Percentiles rank a stretch among this genome's conserved stretches.
phyloP scores from a whole-genome alignment of 1,284 basidiomycete species.

The Singerocomus rubriflavus region DNA sequence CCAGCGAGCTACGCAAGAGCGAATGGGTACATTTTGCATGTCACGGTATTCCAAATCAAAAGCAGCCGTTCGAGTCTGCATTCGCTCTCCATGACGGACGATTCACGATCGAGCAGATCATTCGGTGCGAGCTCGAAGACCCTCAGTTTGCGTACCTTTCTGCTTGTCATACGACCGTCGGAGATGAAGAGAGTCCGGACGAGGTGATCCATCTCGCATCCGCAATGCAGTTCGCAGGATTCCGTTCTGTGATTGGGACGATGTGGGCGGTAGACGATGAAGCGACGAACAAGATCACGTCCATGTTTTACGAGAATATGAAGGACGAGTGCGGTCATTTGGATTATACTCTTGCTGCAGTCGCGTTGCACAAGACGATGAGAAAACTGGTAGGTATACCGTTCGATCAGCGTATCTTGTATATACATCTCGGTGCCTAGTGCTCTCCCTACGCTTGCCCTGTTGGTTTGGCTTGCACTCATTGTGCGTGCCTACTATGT shows the following conservation, averaged over 20 bases:
- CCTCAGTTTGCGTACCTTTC: not conserved
- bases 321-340: not conserved
- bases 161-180: not conserved
- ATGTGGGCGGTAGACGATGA: not conserved
- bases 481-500: too few relatives aligned
- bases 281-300: too few relatives aligned
- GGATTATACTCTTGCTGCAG: not conserved
- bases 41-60: not conserved
- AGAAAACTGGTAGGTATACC: not conserved
- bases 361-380: not conserved
- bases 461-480: too few relatives aligned
- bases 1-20: too few relatives aligned
- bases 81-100: not conserved
- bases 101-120: not conserved
- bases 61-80: not conserved
- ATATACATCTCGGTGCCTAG: too few relatives aligned
- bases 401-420: not conserved
- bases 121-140: not conserved
- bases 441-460: too few relatives aligned
- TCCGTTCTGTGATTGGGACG: not conserved
- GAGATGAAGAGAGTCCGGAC: not conserved
- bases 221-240: not conserved
- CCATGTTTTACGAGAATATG: too few relatives aligned
- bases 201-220: not conserved
- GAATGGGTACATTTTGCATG: too few relatives aligned